These are phyloP conservation scores for Oryza coarctata DNA, from an alignment of 176 grass and related monocot species.

Conservation along the genomic window DNA sequence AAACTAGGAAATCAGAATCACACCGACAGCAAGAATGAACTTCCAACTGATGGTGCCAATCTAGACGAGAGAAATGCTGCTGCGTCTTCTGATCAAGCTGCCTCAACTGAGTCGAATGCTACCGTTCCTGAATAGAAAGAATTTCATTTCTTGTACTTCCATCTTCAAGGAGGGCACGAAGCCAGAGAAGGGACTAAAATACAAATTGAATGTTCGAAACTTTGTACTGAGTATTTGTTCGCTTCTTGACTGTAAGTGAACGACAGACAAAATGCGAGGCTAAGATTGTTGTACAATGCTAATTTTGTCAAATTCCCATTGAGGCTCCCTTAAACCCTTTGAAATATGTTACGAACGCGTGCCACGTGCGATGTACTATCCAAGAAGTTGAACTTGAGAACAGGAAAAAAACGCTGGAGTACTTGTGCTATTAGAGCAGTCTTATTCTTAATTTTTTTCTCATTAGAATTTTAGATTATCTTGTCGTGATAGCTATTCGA, in stretches of 20 bases:
- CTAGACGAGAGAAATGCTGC: background rate
- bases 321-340: background rate
- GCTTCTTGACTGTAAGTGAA: background rate
- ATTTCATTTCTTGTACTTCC: background rate
- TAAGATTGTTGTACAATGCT: background rate
- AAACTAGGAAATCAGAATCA: background rate
- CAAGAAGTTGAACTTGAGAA: background rate
- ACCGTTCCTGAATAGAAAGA: constrained; percentile 17
- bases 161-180: background rate
- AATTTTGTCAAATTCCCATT: constrained; percentile 9
- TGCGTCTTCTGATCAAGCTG: constrained; percentile 6
- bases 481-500: no score
- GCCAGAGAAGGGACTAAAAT: background rate
- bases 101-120: background rate
- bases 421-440: no score
- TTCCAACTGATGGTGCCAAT: background rate
- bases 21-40: background rate
- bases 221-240: background rate
- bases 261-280: background rate
- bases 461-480: no score
- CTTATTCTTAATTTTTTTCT: no score
- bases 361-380: background rate
- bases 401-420: background rate
- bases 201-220: background rate
- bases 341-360: background rate